Conservation (phyloP, 2,329 filamentous ascomycete genomes). For the Zymoseptoria ardabiliae region DNA sequence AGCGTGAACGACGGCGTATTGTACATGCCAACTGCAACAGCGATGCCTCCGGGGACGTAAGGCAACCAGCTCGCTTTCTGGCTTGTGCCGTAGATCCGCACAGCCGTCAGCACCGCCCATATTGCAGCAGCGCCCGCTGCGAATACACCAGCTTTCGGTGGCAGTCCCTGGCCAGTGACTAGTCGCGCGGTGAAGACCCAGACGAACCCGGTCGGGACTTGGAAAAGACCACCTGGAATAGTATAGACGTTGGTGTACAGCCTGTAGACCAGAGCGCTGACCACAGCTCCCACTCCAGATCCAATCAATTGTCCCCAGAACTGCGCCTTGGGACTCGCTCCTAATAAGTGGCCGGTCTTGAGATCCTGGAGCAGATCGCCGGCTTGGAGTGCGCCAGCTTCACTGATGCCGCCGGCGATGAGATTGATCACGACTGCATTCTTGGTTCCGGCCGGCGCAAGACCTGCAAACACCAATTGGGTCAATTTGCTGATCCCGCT, state of each 20-base stretch:
- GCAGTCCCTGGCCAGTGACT: slow-evolving; percentile 83
- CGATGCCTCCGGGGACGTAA: slow-evolving; percentile 84
- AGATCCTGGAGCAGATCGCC: slow-evolving; percentile 96
- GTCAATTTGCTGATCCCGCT: slow-evolving; percentile 95
- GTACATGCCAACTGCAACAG: slow-evolving; percentile 96
- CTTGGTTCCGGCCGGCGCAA: slow-evolving; percentile 71
- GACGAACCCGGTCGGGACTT: slow-evolving; percentile 89
- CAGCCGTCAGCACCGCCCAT: slow-evolving; percentile 63
- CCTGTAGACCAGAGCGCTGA: slow-evolving; percentile 80
- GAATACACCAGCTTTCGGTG: slow-evolving; percentile 74
- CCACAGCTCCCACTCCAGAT: slow-evolving; percentile 73
- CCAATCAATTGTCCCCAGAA: slow-evolving; percentile 97
- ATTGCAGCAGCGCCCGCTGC: slow-evolving; percentile 66
- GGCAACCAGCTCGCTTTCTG: slow-evolving; percentile 55
- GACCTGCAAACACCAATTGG: slow-evolving; percentile 87
- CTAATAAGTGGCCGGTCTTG: slow-evolving; percentile 89
- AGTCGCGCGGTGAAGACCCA: slow-evolving; percentile 96
- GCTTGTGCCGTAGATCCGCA: slow-evolving; percentile 53
- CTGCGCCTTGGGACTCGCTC: slow-evolving; percentile 86
- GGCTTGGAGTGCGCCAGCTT: slow-evolving; percentile 82
- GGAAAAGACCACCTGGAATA: slow-evolving; percentile 82
- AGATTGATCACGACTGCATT: slow-evolving; percentile 93
- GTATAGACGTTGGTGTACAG: slow-evolving; percentile 85
- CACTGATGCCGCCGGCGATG: slow-evolving; percentile 80
- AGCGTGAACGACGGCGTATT: slow-evolving; percentile 95